These are phyloP conservation scores for Lepraria neglecta DNA, from an alignment of 495 filamentous ascomycete genomes.

Conservation along the genomic window DNA sequence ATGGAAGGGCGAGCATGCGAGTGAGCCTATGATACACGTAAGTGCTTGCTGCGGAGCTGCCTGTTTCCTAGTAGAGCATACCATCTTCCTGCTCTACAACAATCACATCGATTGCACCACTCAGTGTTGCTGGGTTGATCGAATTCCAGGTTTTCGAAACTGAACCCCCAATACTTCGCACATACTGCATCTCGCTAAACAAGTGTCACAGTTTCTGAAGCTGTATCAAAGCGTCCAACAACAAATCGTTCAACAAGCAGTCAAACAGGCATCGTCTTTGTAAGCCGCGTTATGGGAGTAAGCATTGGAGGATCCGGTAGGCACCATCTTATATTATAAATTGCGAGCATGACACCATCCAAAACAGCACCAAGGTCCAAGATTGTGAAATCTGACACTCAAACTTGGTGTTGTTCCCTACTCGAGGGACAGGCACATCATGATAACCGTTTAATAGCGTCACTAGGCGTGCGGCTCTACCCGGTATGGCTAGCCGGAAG, in stretches of 20 bases:
- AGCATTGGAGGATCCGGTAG: neutral
- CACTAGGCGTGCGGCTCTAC: neutral
- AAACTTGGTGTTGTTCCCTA: no score
- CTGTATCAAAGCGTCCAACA: neutral
- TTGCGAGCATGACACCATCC: neutral
- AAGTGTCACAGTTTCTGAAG: neutral
- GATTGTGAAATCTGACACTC: no score
- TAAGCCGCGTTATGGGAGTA: no score
- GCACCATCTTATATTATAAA: neutral
- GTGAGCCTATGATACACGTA: constrained; percentile 42
- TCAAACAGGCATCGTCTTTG: no score
- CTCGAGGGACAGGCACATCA: neutral
- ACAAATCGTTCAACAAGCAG: neutral
- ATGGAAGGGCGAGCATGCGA: constrained; percentile 94
- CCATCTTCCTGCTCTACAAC: constrained; percentile 98
- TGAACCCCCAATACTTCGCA: constrained; percentile 88
- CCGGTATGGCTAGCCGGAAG: neutral
- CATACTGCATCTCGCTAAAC: constrained; percentile 78
- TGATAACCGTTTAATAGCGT: constrained; percentile 9
- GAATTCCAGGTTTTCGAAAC: constrained; percentile 99
- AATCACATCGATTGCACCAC: constrained; percentile 97
- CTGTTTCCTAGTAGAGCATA: constrained; percentile 26
- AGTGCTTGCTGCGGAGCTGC: neutral
- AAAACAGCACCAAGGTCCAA: neutral
- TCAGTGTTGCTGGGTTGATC: constrained; percentile 95